These are phyloP conservation scores for Aspergillus biplanus DNA, from an alignment of 495 filamentous ascomycete genomes.

Conservation along the genomic window DNA sequence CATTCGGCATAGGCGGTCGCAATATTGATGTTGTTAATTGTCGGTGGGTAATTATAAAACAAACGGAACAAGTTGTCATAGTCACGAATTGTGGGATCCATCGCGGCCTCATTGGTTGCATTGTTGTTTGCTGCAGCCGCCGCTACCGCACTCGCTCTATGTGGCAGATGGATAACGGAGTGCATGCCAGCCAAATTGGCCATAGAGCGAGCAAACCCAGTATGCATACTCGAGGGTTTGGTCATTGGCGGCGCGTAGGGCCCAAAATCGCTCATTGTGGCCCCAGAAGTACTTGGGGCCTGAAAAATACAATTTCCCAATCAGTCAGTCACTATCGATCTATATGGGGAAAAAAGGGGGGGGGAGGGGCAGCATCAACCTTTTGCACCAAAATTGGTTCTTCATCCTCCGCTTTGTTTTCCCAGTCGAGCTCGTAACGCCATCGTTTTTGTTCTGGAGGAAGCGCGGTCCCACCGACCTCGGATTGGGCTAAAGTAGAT, in stretches of 20 bases:
- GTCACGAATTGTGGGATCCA: slow-evolving; percentile 74
- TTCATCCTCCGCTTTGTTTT: slow-evolving; percentile 70
- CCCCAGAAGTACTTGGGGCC: slow-evolving; percentile 49
- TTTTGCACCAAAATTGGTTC: slow-evolving; percentile 89
- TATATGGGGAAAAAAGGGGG: not conserved
- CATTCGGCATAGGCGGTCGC: slow-evolving; percentile 90
- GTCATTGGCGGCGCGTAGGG: slow-evolving; percentile 59
- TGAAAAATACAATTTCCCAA: slow-evolving; percentile 23
- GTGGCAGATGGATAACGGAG: slow-evolving; percentile 51
- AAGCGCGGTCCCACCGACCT: slow-evolving; percentile 35
- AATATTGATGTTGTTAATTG: slow-evolving; percentile 81
- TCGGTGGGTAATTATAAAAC: slow-evolving; percentile 88
- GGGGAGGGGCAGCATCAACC: slow-evolving; percentile 40
- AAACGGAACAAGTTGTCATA: slow-evolving; percentile 93
- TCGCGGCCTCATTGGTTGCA: slow-evolving; percentile 47
- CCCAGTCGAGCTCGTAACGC: slow-evolving; percentile 86
- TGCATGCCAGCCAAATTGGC: slow-evolving; percentile 68
- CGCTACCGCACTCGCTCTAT: slow-evolving; percentile 26
- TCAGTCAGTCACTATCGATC: not conserved
- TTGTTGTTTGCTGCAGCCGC: slow-evolving; percentile 24
- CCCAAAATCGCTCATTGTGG: slow-evolving; percentile 49
- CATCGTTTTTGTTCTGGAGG: slow-evolving; percentile 63
- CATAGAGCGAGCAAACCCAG: slow-evolving; percentile 84
- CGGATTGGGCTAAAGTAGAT: slow-evolving; percentile 46
- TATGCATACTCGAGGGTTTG: slow-evolving; percentile 51